Evolutionary conservation across 2,329 filamentous ascomycete genomes (phyloP).

Genomic region (Colletotrichum tamarilloi): DNA sequence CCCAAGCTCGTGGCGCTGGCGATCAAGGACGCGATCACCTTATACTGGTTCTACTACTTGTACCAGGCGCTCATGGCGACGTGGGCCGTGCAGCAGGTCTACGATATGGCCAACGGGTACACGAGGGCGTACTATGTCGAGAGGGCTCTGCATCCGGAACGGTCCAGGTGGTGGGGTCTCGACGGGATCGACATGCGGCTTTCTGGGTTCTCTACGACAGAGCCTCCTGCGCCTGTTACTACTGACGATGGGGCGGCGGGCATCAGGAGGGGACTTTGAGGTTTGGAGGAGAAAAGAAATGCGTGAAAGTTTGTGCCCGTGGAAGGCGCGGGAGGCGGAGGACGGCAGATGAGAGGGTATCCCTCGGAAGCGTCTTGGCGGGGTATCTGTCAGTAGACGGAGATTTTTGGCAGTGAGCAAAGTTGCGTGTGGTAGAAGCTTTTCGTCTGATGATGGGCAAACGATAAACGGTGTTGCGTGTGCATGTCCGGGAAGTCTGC

Average conservation of each 20-base stretch:
- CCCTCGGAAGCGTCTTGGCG: neutral
- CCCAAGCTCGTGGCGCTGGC: slow-evolving; percentile 5
- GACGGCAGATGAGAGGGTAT: neutral
- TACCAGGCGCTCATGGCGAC: neutral
- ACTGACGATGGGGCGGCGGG: neutral
- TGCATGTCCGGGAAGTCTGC: neutral
- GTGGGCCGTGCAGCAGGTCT: neutral
- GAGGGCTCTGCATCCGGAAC: neutral
- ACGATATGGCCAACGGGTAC: slow-evolving; percentile 17
- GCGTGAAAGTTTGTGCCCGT: neutral
- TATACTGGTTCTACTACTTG: neutral
- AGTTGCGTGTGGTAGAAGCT: neutral
- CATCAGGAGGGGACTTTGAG: neutral
- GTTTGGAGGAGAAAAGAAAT: too few relatives aligned
- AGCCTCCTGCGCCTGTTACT: neutral
- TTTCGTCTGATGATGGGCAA: neutral
- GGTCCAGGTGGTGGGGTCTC: neutral
- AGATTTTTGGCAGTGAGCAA: neutral
- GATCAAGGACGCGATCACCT: neutral
- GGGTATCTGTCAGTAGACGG: neutral
- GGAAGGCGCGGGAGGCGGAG: slow-evolving; percentile 17
- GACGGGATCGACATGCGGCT: slow-evolving; percentile 3
- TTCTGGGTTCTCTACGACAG: neutral
- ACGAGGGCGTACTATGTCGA: slow-evolving; percentile 27
- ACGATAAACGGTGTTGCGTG: neutral